These are phyloP conservation scores for Periconia sp. DNA, from an alignment of 2,329 filamentous ascomycete species.

Conservation along the genomic window DNA sequence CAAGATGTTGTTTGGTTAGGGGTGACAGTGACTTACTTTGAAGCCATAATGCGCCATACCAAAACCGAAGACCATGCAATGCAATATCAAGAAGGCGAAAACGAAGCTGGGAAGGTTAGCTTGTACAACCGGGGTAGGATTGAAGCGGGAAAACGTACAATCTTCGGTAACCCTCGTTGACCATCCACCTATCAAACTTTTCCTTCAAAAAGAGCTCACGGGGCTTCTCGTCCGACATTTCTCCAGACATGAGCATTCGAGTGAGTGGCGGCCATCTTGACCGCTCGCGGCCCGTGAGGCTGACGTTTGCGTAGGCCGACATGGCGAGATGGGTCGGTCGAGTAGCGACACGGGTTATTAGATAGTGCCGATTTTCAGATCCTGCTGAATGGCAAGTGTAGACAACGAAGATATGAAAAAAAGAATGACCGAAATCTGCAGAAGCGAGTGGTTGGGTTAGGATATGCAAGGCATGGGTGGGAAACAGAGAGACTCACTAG, in stretches of 20 bases:
- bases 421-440: slow-evolving; percentile 31
- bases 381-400: slow-evolving; percentile 42
- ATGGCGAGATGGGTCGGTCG: slow-evolving; percentile 21
- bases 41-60: slow-evolving; percentile 78
- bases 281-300: slow-evolving; percentile 58
- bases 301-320: slow-evolving; percentile 31
- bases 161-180: slow-evolving; percentile 81
- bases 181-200: slow-evolving; percentile 84
- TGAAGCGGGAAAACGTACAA: slow-evolving; percentile 57
- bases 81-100: slow-evolving; percentile 71
- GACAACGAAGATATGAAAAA: slow-evolving; percentile 24
- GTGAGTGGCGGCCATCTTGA: slow-evolving; percentile 82
- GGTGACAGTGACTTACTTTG: slow-evolving; percentile 52
- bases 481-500: slow-evolving; percentile 30
- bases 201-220: slow-evolving; percentile 69
- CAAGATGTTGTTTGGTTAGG: background rate
- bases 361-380: slow-evolving; percentile 38
- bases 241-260: slow-evolving; percentile 78
- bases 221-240: slow-evolving; percentile 75
- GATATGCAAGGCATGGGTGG: background rate
- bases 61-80: slow-evolving; percentile 77
- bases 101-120: slow-evolving; percentile 64
- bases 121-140: background rate
- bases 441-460: slow-evolving; percentile 8
- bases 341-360: slow-evolving; percentile 21